Evolutionary conservation across 78 protist species (phyloP).

Genomic region (Cavenderia fasciculata): DNA sequence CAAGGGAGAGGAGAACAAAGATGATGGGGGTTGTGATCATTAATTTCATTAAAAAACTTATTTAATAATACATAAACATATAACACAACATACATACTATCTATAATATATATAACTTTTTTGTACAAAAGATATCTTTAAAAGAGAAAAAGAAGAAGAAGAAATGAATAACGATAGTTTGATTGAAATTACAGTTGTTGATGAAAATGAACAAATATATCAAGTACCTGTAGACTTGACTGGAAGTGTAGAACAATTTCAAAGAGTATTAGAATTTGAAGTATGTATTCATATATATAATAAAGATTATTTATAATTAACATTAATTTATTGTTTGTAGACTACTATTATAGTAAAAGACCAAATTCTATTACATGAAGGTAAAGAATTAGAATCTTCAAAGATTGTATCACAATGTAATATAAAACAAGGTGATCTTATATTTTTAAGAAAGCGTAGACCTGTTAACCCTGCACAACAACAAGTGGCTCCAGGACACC

Average conservation of each 20-base stretch:
- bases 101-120: too few relatives aligned
- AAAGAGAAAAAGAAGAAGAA: too few relatives aligned
- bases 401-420: slow-evolving; percentile 26
- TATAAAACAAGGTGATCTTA: slow-evolving; percentile 42
- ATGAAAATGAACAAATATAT: slow-evolving; percentile 13
- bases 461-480: not conserved
- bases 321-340: not conserved
- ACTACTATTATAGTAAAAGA: slow-evolving; percentile 19
- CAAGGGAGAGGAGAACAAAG: too few relatives aligned
- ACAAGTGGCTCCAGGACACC: too few relatives aligned
- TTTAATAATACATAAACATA: too few relatives aligned
- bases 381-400: slow-evolving; percentile 19
- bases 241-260: slow-evolving; percentile 32
- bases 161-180: not conserved
- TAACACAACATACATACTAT: too few relatives aligned
- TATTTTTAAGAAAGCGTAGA: slow-evolving; percentile 44
- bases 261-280: slow-evolving; percentile 47
- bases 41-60: too few relatives aligned
- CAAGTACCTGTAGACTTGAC: slow-evolving; percentile 1
- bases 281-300: slow-evolving; percentile 7
- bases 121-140: too few relatives aligned
- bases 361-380: slow-evolving; percentile 48
- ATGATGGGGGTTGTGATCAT: too few relatives aligned
- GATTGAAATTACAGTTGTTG: slow-evolving; percentile 28
- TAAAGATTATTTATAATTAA: not conserved